A percentile compares a stretch with the other conserved stretches of the same genome.
These are phyloP conservation scores for Fusarium avenaceum DNA, from an alignment of 2,329 filamentous ascomycete genomes.

Conservation along the genomic window DNA sequence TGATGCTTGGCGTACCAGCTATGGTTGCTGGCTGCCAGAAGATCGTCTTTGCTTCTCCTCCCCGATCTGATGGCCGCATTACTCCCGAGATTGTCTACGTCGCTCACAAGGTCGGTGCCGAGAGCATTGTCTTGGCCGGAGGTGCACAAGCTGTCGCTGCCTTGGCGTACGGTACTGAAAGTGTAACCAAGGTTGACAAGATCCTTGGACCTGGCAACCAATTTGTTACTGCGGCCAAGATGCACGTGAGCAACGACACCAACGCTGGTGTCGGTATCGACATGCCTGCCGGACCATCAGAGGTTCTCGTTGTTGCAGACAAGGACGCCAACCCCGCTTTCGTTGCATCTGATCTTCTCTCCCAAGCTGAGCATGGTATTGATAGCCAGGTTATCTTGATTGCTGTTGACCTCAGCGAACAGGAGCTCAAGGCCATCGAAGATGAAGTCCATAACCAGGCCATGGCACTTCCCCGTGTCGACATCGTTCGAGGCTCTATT, in stretches of 20 bases:
- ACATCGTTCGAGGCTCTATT: conserved; percentile 92
- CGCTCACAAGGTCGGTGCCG: conserved; percentile 95
- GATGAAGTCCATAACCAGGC: conserved; percentile 92
- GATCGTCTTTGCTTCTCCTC: conserved; percentile 93
- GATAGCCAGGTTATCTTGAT: conserved; percentile 96
- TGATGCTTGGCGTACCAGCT: conserved; percentile 97
- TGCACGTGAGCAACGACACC: conserved; percentile 97
- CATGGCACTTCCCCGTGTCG: conserved; percentile 86
- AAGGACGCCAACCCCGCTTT: conserved; percentile 90
- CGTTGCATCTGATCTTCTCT: conserved; percentile 93
- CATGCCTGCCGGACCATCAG: conserved; percentile 97
- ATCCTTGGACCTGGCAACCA: conserved; percentile 98
- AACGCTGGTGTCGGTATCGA: conserved; percentile 96
- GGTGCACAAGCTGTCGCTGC: conserved; percentile 96
- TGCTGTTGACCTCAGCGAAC: conserved; percentile 81
- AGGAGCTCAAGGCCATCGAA: conserved; percentile 84
- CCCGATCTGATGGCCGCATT: conserved; percentile 87
- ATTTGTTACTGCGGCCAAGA: conserved; percentile 98
- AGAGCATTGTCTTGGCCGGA: conserved; percentile 94
- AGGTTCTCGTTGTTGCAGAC: conserved; percentile 96
- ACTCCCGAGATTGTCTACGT: conserved; percentile 98
- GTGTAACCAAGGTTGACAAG: conserved; percentile 96
- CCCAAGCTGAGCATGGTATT: conserved; percentile 95
- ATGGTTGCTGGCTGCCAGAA: conserved; percentile 97
- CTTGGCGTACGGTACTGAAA: conserved; percentile 97